Conservation (phyloP, 2,329 filamentous ascomycete species). For the Onygena corvina region DNA sequence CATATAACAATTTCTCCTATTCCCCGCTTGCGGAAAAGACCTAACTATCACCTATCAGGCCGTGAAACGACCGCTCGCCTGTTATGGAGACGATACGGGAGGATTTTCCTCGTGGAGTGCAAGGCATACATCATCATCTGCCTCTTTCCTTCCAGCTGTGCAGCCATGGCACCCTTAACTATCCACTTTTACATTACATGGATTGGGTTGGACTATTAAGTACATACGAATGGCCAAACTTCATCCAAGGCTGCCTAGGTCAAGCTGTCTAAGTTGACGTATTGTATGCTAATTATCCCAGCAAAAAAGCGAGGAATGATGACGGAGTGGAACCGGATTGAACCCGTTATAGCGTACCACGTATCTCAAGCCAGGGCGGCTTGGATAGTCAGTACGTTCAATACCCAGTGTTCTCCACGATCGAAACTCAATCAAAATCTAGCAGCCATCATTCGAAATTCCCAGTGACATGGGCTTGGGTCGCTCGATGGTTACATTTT, state of each 20-base stretch:
- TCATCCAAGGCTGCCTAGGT: neutral
- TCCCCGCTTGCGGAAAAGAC: neutral
- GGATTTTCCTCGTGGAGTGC: neutral
- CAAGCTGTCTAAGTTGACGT: neutral
- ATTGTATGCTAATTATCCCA: neutral
- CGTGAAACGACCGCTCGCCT: neutral
- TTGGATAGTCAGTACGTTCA: constrained; percentile 8
- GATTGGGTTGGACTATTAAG: neutral
- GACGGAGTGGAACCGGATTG: constrained; percentile 6
- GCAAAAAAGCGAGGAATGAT: constrained; percentile 5
- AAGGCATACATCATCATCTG: neutral
- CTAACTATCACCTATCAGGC: neutral
- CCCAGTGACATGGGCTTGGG: constrained; percentile 16
- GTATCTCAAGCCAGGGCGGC: constrained; percentile 5
- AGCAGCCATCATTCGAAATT: constrained; percentile 1
- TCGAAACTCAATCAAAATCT: constrained; percentile 1
- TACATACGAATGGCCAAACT: neutral
- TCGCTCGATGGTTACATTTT: neutral
- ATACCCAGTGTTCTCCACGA: constrained; percentile 2
- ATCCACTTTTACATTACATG: neutral
- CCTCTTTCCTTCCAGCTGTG: neutral
- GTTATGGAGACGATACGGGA: neutral
- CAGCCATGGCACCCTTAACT: neutral
- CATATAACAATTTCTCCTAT: neutral
- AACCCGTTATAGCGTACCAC: constrained; percentile 4